Base-by-base conservation (phyloP, 148 eudicot species). In the Mesembryanthemum crystallinum region DNA sequence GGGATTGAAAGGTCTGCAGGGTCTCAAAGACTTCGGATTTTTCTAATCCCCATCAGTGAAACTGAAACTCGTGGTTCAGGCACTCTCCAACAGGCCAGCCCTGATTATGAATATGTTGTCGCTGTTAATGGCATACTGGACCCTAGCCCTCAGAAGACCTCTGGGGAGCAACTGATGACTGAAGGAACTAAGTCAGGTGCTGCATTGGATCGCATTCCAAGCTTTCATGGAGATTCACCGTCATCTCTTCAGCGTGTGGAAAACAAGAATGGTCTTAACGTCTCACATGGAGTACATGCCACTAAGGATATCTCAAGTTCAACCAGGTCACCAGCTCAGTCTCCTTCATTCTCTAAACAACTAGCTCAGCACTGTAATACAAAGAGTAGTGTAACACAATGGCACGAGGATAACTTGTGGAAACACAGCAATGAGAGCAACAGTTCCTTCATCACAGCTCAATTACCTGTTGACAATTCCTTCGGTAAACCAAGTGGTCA, bases 51-150 rank as follows among this genome's bases (percentile, higher is more conserved):
- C 47, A 69, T 79, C 30, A 76, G 72, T 78, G 98, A 94, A 82
- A 75, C 82, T 78, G 93, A 90, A 71, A 79, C 47, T 65, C 71
- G 75, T 29, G 49, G 69, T 76, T 39, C 86, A 9, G 81, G 78
- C 51, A 69, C 69, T 76, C 69, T 76, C 75, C 90, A 82, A 67
- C 91, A 83, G 80, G 77, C 78, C 75, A 82, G 83, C 64, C 85
- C 95, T 43, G 97, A 90, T 85, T 94, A 86, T 73, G 93, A 92
- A 54, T 94, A 88, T 83, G 95, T 94, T 83, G 95, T 85, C 75
- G 98, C 96, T 42, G 87, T 94, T 20, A 94, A 94, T 86, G 94
- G 97, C 65, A 84, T 90, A 57, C 52, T 77, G 43, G 93, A 89
- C 15, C 86, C 84, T 59, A 81, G 73, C 74, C 81, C 88, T 32